Conservation (phyloP, 371 early-diverging fungal genomes). For the Mortierella polycephala region DNA sequence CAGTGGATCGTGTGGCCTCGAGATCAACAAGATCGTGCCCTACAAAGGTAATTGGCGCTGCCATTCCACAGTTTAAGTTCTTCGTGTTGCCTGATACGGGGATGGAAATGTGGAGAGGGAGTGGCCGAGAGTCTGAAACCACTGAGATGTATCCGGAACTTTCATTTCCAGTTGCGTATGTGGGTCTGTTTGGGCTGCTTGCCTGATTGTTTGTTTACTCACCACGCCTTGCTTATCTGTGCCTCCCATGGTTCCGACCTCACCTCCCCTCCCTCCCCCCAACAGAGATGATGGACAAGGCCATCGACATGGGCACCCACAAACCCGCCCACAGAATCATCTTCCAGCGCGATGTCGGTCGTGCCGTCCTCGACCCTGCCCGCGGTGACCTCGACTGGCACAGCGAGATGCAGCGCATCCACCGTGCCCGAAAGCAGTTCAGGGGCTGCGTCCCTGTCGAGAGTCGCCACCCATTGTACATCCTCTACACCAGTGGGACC, state of each 20-base stretch:
- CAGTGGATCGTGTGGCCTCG: slow-evolving; percentile 84
- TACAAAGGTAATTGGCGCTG: slow-evolving; percentile 64
- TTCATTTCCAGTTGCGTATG: no score
- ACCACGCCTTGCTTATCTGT: no score
- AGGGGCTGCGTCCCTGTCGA: slow-evolving; percentile 74
- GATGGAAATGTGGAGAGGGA: no score
- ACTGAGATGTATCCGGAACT: no score
- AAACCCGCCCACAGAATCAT: slow-evolving; percentile 65
- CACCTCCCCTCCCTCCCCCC: slow-evolving; percentile 1
- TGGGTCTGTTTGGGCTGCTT: no score
- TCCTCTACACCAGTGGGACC: slow-evolving; percentile 94
- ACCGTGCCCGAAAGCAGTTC: slow-evolving; percentile 45
- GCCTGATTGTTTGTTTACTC: slow-evolving; percentile 4
- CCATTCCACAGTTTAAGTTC: not conserved
- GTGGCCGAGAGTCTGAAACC: not conserved
- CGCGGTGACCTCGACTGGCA: slow-evolving; percentile 74
- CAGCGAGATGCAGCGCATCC: slow-evolving; percentile 60
- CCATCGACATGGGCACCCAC: slow-evolving; percentile 64
- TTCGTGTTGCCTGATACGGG: no score
- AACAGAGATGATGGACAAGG: slow-evolving; percentile 74
- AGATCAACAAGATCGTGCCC: slow-evolving; percentile 69
- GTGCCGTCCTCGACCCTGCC: slow-evolving; percentile 59
- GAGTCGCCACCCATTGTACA: slow-evolving; percentile 91
- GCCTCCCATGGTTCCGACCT: not conserved
- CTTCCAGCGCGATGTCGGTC: slow-evolving; percentile 68